phyloP scores from a whole-genome alignment of 78 protist genomes.

The Dictyostelium firmibasis region DNA sequence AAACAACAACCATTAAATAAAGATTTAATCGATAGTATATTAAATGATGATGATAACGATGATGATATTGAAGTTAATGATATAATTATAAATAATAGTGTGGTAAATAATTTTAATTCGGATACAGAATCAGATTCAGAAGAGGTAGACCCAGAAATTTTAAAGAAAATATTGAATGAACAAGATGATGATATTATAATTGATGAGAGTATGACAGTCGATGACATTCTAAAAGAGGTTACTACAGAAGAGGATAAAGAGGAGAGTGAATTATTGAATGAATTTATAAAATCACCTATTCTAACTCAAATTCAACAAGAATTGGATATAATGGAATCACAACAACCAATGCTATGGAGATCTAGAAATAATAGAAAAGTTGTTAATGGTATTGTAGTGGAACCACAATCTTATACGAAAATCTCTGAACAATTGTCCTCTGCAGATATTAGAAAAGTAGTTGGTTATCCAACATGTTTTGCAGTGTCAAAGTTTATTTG shows the following conservation, averaged over 20 bases:
- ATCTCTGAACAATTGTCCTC: slow-evolving; percentile 48
- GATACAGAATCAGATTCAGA: slow-evolving; percentile 11
- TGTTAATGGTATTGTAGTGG: slow-evolving; percentile 62
- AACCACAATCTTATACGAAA: slow-evolving; percentile 54
- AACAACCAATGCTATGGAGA: slow-evolving; percentile 61
- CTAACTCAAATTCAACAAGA: not conserved
- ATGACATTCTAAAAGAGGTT: slow-evolving; percentile 30
- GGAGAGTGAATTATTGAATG: not conserved
- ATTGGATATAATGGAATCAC: not conserved
- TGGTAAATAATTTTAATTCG: not conserved
- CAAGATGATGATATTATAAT: slow-evolving; percentile 40
- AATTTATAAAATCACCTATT: not conserved
- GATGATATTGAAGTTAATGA: not conserved
- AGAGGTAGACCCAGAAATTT: slow-evolving; percentile 38
- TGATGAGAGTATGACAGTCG: slow-evolving; percentile 5
- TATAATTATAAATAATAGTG: not conserved
- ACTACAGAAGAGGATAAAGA: not conserved
- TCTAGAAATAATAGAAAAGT: slow-evolving; percentile 19
- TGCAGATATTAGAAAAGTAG: slow-evolving; percentile 39
- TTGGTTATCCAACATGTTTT: slow-evolving; percentile 74
- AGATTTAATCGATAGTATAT: not conserved
- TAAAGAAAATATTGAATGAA: slow-evolving; percentile 64
- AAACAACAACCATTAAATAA: not conserved
- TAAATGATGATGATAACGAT: not conserved
- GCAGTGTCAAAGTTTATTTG: slow-evolving; percentile 48